These are phyloP conservation scores for Saksenaea oblongispora DNA, from an alignment of 371 early-diverging fungal species.

Conservation along the genomic window DNA sequence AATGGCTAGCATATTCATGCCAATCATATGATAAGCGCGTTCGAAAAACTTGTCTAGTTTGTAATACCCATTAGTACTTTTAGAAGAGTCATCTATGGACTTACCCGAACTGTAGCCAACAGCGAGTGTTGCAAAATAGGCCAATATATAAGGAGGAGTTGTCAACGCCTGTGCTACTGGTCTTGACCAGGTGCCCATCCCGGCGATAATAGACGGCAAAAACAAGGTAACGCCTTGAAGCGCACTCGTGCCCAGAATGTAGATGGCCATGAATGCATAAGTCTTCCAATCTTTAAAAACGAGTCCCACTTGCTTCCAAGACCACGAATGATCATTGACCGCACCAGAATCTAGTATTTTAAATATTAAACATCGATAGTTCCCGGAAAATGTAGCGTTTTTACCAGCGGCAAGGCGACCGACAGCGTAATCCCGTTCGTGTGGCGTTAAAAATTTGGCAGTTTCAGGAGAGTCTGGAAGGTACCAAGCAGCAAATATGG, in stretches of 20 bases:
- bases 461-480: slow-evolving; percentile 62
- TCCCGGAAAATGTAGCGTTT: neutral
- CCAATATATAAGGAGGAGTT: slow-evolving; percentile 36
- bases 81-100: too few species aligned
- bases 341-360: slow-evolving; percentile 37
- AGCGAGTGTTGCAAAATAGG: slow-evolving; percentile 22
- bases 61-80: too few species aligned
- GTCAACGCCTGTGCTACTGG: slow-evolving; percentile 39
- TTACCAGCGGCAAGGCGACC: slow-evolving; percentile 42
- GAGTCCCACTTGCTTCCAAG: slow-evolving; percentile 38
- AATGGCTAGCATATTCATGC: slow-evolving; percentile 25
- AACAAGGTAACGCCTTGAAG: slow-evolving; percentile 46
- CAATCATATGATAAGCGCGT: slow-evolving; percentile 36
- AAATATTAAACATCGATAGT: too few species aligned
- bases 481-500: slow-evolving; percentile 35
- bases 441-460: slow-evolving; percentile 52
- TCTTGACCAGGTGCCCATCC: slow-evolving; percentile 40
- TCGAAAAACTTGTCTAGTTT: slow-evolving; percentile 27
- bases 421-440: slow-evolving; percentile 51
- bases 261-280: slow-evolving; percentile 36
- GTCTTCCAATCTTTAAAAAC: slow-evolving; percentile 49
- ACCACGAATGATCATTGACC: slow-evolving; percentile 43
- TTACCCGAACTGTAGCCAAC: slow-evolving; percentile 40
- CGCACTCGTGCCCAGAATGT: slow-evolving; percentile 39
- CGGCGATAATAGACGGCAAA: slow-evolving; percentile 40